Percentiles rank a stretch among this genome's conserved stretches.
Evolutionary conservation across 257 asterid genomes (phyloP).

Genomic region (Solanum arcanum): DNA sequence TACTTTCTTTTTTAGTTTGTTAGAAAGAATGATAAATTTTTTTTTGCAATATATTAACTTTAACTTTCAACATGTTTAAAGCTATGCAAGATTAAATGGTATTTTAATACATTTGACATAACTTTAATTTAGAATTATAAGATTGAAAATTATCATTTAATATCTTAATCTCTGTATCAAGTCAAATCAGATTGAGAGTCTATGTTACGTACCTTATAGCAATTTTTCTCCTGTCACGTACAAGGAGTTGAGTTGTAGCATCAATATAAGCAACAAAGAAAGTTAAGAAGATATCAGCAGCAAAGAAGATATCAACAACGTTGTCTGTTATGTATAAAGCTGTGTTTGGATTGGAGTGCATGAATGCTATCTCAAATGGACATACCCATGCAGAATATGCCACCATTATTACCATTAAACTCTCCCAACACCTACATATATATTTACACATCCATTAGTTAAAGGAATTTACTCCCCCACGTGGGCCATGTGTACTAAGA

Average conservation of each 20-base stretch:
- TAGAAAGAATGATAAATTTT: too few species aligned
- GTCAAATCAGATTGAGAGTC: too few species aligned
- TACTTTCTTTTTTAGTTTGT: too few species aligned
- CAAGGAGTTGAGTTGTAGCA: conserved; percentile 59
- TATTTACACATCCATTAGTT: too few species aligned
- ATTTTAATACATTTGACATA: too few species aligned
- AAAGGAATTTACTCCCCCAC: too few species aligned
- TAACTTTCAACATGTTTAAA: too few species aligned
- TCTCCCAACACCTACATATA: conserved; percentile 72
- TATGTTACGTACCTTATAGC: conserved; percentile 41
- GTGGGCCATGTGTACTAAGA: not conserved
- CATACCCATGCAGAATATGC: conserved; percentile 78
- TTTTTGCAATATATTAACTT: too few species aligned
- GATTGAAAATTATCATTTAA: too few species aligned
- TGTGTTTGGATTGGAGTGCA: conserved; percentile 18
- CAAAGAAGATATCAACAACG: conserved; percentile 55
- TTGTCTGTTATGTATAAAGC: conserved; percentile 44
- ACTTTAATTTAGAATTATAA: too few species aligned
- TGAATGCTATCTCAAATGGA: conserved; percentile 72
- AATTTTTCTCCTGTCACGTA: conserved; percentile 37
- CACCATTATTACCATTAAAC: conserved; percentile 62
- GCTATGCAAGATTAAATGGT: too few species aligned
- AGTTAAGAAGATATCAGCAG: conserved; percentile 53
- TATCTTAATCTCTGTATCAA: too few species aligned
- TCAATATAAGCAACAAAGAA: conserved; percentile 80